Percentiles rank a stretch among this genome's conserved stretches.
phyloP scores from a whole-genome alignment of 2,329 filamentous ascomycete species.

The Calonectria leucothoes region DNA sequence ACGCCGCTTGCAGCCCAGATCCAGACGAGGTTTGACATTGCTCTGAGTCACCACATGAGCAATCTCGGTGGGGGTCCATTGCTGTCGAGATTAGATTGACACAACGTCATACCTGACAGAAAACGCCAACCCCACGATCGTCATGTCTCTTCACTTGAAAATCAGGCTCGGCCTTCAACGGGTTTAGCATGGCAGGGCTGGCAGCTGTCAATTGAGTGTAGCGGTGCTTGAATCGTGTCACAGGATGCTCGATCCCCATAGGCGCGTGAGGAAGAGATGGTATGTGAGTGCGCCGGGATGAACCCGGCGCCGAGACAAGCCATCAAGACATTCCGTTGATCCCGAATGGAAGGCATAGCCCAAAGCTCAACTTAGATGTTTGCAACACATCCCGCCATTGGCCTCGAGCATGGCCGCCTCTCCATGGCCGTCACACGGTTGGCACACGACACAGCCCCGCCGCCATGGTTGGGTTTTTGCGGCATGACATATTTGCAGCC shows the following conservation, averaged over 20 bases:
- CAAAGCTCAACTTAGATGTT: background rate
- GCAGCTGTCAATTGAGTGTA: background rate
- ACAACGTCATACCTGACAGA: background rate
- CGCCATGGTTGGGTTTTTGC: background rate
- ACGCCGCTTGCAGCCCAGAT: background rate
- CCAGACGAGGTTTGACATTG: background rate
- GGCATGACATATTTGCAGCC: slow-evolving; percentile 10
- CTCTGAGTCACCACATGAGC: background rate
- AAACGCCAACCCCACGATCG: background rate
- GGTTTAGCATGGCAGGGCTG: background rate
- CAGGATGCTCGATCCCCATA: background rate
- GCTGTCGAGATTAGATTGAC: slow-evolving; percentile 2
- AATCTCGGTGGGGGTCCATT: background rate
- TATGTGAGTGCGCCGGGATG: background rate
- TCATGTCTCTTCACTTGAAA: background rate
- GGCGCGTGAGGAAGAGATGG: background rate
- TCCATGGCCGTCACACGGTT: background rate
- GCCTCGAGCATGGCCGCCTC: background rate
- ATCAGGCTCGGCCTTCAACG: background rate
- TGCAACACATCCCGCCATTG: background rate
- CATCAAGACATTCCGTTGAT: background rate
- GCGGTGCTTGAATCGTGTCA: background rate
- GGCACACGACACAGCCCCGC: slow-evolving; percentile 5
- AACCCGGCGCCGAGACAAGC: background rate
- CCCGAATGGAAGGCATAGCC: background rate